phyloP scores from a whole-genome alignment of 345 rosid species.

The Salix udensis region DNA sequence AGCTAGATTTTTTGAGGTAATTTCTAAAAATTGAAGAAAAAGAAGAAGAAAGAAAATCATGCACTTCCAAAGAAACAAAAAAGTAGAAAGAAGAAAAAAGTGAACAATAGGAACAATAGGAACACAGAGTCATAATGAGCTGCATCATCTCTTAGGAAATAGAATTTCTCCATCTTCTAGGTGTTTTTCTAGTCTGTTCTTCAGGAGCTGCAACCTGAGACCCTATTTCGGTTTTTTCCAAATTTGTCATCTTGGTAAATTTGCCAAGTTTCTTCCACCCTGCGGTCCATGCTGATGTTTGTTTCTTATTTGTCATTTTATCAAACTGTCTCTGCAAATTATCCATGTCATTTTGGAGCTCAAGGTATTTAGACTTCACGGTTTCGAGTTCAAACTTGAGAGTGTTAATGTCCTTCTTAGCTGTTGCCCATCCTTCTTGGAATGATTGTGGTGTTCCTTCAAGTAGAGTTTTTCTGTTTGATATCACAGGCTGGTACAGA shows the following conservation, averaged over 20 bases:
- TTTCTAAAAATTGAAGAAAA: background rate
- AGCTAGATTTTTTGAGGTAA: background rate
- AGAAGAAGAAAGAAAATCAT: background rate
- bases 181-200: conserved; percentile 60
- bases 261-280: conserved; percentile 96
- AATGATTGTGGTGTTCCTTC: conserved; percentile 89
- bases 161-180: conserved; percentile 96
- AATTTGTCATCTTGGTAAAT: conserved; percentile 56
- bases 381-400: conserved; percentile 86
- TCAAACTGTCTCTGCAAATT: conserved; percentile 78
- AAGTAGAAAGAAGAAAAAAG: background rate
- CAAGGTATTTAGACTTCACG: conserved; percentile 74
- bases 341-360: conserved; percentile 89
- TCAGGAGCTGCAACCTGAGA: conserved; percentile 41
- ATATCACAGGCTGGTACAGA: conserved; percentile 65
- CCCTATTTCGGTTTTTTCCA: conserved; percentile 62
- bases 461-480: conserved; percentile 75
- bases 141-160: conserved; percentile 45
- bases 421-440: conserved; percentile 94
- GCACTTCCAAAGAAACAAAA: conserved; percentile 3
- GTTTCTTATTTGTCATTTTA: conserved; percentile 66
- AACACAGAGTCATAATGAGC: conserved; percentile 1
- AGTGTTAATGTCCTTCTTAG: conserved; percentile 87
- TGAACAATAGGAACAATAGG: background rate
- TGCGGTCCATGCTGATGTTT: conserved; percentile 62